phyloP scores from a whole-genome alignment of 257 asterid genomes.

The Jacaranda mimosifolia region DNA sequence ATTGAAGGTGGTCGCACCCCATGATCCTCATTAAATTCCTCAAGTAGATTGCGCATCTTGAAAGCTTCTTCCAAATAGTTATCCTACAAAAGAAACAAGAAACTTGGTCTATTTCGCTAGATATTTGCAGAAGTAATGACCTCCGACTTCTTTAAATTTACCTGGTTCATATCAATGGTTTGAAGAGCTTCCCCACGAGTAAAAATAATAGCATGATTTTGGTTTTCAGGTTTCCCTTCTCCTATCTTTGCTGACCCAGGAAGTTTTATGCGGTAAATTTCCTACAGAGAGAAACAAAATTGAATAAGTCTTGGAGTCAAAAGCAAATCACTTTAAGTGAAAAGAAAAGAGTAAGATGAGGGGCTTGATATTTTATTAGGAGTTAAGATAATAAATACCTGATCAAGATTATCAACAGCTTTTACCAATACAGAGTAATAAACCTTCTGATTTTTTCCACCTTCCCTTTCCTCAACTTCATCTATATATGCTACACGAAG shows the following conservation, averaged over 20 bases:
- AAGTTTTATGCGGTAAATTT: slow-evolving; percentile 85
- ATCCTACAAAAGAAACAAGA: slow-evolving; percentile 54
- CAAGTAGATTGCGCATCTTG: slow-evolving; percentile 85
- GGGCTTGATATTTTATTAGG: neutral
- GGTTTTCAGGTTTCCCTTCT: slow-evolving; percentile 94
- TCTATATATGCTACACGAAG: slow-evolving; percentile 91
- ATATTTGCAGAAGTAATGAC: neutral
- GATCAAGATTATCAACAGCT: slow-evolving; percentile 89
- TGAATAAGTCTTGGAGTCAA: slow-evolving; percentile 35
- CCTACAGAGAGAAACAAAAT: slow-evolving; percentile 51
- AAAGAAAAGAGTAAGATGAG: no score
- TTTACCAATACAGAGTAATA: slow-evolving; percentile 83
- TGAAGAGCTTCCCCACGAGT: slow-evolving; percentile 92
- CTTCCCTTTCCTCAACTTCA: slow-evolving; percentile 81
- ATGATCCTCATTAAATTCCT: slow-evolving; percentile 85
- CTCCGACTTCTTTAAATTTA: slow-evolving; percentile 39
- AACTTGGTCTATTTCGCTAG: slow-evolving; percentile 29
- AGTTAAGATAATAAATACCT: slow-evolving; percentile 52
- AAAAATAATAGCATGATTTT: slow-evolving; percentile 83
- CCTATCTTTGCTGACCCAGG: slow-evolving; percentile 87
- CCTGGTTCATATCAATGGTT: slow-evolving; percentile 95
- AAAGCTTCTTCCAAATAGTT: slow-evolving; percentile 87
- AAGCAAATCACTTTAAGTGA: neutral
- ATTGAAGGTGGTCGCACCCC: slow-evolving; percentile 86
- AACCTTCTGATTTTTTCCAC: slow-evolving; percentile 68